Evolutionary conservation across 2,329 filamentous ascomycete genomes (phyloP).

Genomic region (Nothomitra cinnamomea): DNA sequence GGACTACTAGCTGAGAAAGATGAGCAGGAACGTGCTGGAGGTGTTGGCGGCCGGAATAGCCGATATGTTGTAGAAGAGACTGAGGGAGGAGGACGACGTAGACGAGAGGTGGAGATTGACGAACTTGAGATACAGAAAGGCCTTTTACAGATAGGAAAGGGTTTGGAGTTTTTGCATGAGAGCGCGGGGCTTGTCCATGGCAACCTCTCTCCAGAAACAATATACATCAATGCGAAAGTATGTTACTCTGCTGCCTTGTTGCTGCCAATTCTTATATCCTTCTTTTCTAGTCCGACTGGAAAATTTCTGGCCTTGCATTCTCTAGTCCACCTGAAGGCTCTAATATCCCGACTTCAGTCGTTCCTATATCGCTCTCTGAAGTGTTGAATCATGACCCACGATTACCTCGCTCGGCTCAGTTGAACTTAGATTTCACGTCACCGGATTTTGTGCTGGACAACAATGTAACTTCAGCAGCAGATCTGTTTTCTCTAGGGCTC

Average conservation of each 20-base stretch:
- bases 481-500: conserved; percentile 87
- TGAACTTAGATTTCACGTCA: conserved; percentile 84
- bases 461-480: conserved; percentile 65
- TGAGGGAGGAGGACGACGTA: conserved; percentile 47
- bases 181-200: conserved; percentile 87
- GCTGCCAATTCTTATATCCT: conserved; percentile 2
- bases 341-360: conserved; percentile 55
- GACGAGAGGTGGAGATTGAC: conserved; percentile 81
- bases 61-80: conserved; percentile 68
- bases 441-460: conserved; percentile 90
- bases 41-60: conserved; percentile 52
- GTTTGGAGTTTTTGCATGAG: conserved; percentile 87
- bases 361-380: conserved; percentile 68
- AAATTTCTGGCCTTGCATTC: conserved; percentile 87
- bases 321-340: conserved; percentile 65
- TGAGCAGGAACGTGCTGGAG: conserved; percentile 56
- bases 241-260: conserved; percentile 15
- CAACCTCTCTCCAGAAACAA: conserved; percentile 83
- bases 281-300: conserved; percentile 71
- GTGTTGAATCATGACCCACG: conserved; percentile 72
- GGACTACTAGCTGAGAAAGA: conserved; percentile 76
- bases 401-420: conserved; percentile 64
- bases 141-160: conserved; percentile 79
- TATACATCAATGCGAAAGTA: conserved; percentile 87
- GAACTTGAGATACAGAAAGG: conserved; percentile 97